Evolutionary conservation across 805 yeast genomes (phyloP), one percentile per base, ranked within the genome.

Genomic region (Yarrowia osloensis): DNA sequence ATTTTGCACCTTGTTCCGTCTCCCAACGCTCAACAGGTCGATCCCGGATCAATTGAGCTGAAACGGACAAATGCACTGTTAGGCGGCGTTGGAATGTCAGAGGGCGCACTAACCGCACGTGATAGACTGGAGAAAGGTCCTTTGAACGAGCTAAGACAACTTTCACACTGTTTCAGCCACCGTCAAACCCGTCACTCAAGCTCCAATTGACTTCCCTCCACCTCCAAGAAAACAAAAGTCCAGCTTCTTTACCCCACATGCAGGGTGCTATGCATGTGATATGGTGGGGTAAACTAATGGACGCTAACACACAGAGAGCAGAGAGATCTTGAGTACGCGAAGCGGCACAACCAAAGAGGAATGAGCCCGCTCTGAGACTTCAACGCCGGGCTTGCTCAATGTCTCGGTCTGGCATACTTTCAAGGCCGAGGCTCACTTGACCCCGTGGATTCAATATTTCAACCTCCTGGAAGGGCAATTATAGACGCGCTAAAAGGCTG

Each of bases 251-350:
- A 33, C 57, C 57, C 57, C 57, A 50, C 57, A 50, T 50, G 57
- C 57, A 50, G 57, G 57, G 57, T 21, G 57, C 57, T 31, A 50
- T 50, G 55, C 55, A 50, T 50, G 55, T 50, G 55, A 50, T 33
- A 31, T 15, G 22, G 57, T 22, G 57, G 57, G 57, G 57, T 31
- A 50, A 50, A 22, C 2, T 50, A 17, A 28, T 26, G 19, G 22
- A 7, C 29, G 4, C 9, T 11, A 4, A 47, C 21, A 26, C n/a
- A 17, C 7, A 46, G 33, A 8, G n/a, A 26, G 21, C 17, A 17
- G 1, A n/a, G 22, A 42, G n/a, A 13, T 15, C 11, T 15, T 15
- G 29, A 4, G 29, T 24, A 40, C 9, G 4, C 4, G 21, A 15
- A 33, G 52, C 52, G 21, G 31, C 31, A 8, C 2, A 13, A 44